These are phyloP conservation scores for Cercospora janseana DNA, from an alignment of 2,329 filamentous ascomycete genomes.

Conservation along the genomic window DNA sequence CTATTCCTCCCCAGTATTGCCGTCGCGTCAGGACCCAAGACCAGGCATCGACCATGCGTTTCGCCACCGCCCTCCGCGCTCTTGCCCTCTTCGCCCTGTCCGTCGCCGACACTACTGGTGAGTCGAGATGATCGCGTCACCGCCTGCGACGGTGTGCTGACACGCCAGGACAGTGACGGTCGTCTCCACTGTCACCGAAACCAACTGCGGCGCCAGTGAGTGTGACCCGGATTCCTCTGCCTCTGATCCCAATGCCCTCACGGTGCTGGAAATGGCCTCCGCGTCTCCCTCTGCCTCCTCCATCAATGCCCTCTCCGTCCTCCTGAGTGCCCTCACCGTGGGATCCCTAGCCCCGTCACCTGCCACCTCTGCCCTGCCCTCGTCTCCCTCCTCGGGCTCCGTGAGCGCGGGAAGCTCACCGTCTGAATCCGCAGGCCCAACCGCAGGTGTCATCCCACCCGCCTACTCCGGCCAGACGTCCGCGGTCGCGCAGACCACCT, in stretches of 20 bases:
- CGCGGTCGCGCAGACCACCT: constrained; percentile 9
- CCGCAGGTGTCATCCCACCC: constrained; percentile 10
- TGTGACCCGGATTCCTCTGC: constrained; percentile 17
- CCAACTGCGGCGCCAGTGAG: constrained; percentile 28
- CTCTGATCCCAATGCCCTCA: constrained; percentile 21
- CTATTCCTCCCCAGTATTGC: constrained; percentile 15
- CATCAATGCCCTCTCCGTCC: constrained; percentile 26
- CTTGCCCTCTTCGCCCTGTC: constrained; percentile 29
- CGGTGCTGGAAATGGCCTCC: constrained; percentile 23
- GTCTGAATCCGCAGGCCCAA: constrained; percentile 21
- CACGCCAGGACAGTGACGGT: constrained; percentile 17
- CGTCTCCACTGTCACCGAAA: constrained; percentile 16
- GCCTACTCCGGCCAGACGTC: constrained; percentile 8
- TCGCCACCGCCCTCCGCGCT: constrained; percentile 28
- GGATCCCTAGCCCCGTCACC: constrained; percentile 7
- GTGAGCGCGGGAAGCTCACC: constrained; percentile 24
- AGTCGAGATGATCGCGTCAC: constrained; percentile 14
- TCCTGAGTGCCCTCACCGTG: constrained; percentile 22
- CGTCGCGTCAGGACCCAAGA: constrained; percentile 16
- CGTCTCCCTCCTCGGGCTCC: constrained; percentile 9
- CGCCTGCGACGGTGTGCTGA: not conserved
- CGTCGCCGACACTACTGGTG: constrained; percentile 31
- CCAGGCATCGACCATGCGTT: constrained; percentile 28
- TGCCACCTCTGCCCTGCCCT: constrained; percentile 17
- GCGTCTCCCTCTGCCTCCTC: constrained; percentile 15